Evolutionary conservation across 1,284 basidiomycete species (phyloP), one percentile per base, ranked within the genome.

Genomic region (Naganishia sp.): DNA sequence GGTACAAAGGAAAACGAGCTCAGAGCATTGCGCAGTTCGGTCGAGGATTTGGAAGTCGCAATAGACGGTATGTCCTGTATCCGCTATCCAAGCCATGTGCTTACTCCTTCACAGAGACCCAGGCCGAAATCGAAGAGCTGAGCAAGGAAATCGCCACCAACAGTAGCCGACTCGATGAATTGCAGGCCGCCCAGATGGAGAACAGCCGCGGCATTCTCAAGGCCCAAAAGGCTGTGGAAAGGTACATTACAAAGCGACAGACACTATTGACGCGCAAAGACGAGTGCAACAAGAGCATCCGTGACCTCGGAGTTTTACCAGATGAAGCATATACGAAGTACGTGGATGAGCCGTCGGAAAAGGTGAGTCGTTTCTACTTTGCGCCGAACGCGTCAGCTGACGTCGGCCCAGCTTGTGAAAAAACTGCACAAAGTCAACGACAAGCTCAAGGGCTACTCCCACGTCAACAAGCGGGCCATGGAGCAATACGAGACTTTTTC

Each of bases 381-480:
- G 43, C 66, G 41, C 61, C 21, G 54, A 23, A 17, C 47, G 15
- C 25, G 21, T 9, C 39, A 10, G 28, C 28, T 58, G 52, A 56
- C 6, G 6, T 41, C 51, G 17, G 4, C 45, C 50, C 72, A 95
- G 91, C 84, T 99, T 45, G 85, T 95, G 72, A 94, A 92, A 81
- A 90, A 89, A 70, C 84, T 99, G 43, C 94, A 96, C 74, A 85
- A 85, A 28, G 88, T 94, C 70, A 94, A 97, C 74, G 94, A 97
- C 73, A 86, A 87, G 35, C 83, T 99, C 70, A 97, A 95, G 79
- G 94, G 94, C 79, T 99, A 94, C 74, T 89, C 92, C 0, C 94
- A 98, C 75, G 95, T 99, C 71, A 99, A 99, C 84, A 99, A 99
- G 83, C 98, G 98, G 79, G 96, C 95, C 1, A 95, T 97, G 75